Percentiles rank a stretch among this genome's conserved stretches.
Conservation (phyloP, 2,329 filamentous ascomycete genomes). For the Dactylellina sp. region DNA sequence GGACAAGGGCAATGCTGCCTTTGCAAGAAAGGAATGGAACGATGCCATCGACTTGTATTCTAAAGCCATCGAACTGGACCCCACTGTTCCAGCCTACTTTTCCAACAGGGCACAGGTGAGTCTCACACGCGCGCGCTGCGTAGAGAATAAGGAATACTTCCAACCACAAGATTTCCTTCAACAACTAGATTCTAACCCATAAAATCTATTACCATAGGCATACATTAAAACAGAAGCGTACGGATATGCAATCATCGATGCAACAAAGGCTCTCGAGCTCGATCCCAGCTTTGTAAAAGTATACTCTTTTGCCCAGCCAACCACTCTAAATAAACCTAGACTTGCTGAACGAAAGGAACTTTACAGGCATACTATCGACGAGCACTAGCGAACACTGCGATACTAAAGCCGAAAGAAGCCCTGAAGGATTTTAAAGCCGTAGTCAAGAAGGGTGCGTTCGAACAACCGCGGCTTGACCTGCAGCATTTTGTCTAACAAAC, state of each 20-base stretch:
- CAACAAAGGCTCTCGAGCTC: slow-evolving; percentile 88
- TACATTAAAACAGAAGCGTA: slow-evolving; percentile 96
- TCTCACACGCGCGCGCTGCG: slow-evolving; percentile 60
- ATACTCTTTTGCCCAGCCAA: slow-evolving; percentile 56
- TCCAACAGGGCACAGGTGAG: slow-evolving; percentile 93
- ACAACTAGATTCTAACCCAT: not conserved
- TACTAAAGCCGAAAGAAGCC: slow-evolving; percentile 87
- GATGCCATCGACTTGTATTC: slow-evolving; percentile 84
- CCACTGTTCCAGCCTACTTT: slow-evolving; percentile 87
- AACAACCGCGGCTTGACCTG: not conserved
- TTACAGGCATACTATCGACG: slow-evolving; percentile 89
- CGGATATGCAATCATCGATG: slow-evolving; percentile 90
- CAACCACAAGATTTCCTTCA: not conserved
- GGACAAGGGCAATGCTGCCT: slow-evolving; percentile 93
- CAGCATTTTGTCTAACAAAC: not conserved
- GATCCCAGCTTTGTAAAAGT: slow-evolving; percentile 91
- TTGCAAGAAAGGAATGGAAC: slow-evolving; percentile 86
- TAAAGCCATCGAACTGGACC: slow-evolving; percentile 85
- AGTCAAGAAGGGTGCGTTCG: slow-evolving; percentile 71
- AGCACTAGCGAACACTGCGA: slow-evolving; percentile 90
- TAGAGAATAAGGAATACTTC: no score
- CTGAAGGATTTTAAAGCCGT: slow-evolving; percentile 92
- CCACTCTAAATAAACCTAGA: not conserved
- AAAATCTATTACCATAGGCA: slow-evolving; percentile 69
- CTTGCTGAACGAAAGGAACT: not conserved